Evolutionary conservation across 169 alveolate genomes (phyloP).

Genomic region (Plasmodium vinckei): DNA sequence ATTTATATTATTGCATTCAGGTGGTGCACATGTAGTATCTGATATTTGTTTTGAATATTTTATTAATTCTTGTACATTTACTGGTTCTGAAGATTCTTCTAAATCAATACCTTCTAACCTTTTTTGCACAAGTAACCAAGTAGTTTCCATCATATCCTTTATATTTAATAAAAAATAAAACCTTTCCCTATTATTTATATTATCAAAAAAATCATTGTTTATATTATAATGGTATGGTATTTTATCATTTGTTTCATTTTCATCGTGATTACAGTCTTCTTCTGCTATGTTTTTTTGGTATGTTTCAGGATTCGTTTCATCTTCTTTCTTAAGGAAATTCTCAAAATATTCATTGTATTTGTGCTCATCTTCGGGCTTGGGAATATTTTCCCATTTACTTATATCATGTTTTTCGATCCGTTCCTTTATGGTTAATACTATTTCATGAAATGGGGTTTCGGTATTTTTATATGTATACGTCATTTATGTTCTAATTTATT

Average conservation of each 20-base stretch:
- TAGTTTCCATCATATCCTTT: constrained; percentile 82
- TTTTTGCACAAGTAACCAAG: constrained; percentile 83
- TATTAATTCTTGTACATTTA: constrained; percentile 79
- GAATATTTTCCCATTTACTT: constrained; percentile 54
- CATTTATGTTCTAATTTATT: constrained; percentile 22
- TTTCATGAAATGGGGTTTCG: constrained; percentile 18
- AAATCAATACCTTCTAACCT: constrained; percentile 79
- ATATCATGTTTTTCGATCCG: constrained; percentile 64
- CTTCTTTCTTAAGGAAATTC: constrained; percentile 5
- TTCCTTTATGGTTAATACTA: constrained; percentile 59
- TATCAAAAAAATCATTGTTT: constrained; percentile 56
- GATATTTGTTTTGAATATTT: constrained; percentile 78
- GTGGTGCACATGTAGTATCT: constrained; percentile 87
- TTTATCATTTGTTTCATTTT: neutral
- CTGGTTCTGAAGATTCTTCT: constrained; percentile 67
- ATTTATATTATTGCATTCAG: constrained; percentile 81
- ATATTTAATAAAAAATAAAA: constrained; percentile 75
- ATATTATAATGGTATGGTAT: constrained; percentile 12
- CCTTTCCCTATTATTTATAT: constrained; percentile 61
- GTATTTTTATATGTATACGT: neutral
- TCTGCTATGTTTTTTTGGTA: neutral
- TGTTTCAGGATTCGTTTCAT: neutral
- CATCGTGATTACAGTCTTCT: neutral
- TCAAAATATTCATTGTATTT: constrained; percentile 52
- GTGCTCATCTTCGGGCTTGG: constrained; percentile 60